Evolutionary conservation across 495 filamentous ascomycete genomes (phyloP), one percentile per base, ranked within the genome.

Genomic region (Durotheca rogersii): DNA sequence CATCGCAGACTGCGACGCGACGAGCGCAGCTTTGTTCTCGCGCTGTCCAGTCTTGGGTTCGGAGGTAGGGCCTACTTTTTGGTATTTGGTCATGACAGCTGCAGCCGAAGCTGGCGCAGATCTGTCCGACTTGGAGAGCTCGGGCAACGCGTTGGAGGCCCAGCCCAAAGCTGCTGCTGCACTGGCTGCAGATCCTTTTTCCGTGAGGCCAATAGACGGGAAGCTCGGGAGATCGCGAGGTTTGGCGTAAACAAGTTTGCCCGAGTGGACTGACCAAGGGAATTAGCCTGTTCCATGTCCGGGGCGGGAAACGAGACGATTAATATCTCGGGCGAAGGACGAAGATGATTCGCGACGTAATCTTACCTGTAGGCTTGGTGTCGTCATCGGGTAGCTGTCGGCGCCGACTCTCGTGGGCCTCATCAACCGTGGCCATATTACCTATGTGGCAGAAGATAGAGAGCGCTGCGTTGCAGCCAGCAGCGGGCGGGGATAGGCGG

Each of bases 131-230:
- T 74, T 85, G 81, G 80, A 85, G 61, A 69, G 59, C 62, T 82
- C 78, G 19, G 79, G 68, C 0, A 80, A 65, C 55, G 80, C 85
- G 43, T 79, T 77, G 57, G 83, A 83, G 18, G 81, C 74, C 75
- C 88, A 86, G 18, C 88, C 87, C 12, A 93, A 72, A 33, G 73
- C 79, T 10, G 86, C 86, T 35, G 88, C 89, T 27, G 85, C 81
- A 41, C 81, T 80, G 15, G 88, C 89, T 33, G 87, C 88, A 21
- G 83, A 75, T 47, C 70, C 80, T 43, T 78, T 75, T 38, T 81
- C 75, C 29, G 61, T 70, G 56, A 90, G 75, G 18, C 87, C 88
- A 31, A 76, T 63, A 15, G 78, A 76, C 9, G 87, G 83, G 51
- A 73, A 89, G 55, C 79, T 79, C 18, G 86, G 84, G 7, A 90